Base-by-base conservation (phyloP, 139 green algal genomes). In the Chlorella sp. region DNA sequence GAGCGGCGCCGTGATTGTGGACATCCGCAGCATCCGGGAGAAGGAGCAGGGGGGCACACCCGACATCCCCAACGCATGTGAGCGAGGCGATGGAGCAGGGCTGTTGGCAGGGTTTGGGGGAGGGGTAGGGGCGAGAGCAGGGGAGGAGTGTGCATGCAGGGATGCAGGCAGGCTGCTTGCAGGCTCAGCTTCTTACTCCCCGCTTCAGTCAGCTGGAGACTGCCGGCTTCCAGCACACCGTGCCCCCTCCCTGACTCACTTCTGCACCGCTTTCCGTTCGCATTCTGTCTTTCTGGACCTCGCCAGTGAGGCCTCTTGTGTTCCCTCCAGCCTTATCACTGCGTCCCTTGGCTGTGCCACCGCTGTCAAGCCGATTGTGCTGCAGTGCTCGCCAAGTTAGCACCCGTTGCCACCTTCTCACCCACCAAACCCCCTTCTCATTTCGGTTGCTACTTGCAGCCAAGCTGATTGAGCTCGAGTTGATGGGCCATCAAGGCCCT, bases 1-100 rank as follows among this genome's bases (percentile, higher is more conserved):
- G 77, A 39, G 77, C 53, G 28, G 16, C 57, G 53, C 57, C 64
- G 90, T 97, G n/a, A 91, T 99, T 30, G 90, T 99, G 30, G 97
- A 99, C 93, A 95, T 99, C 78, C 95, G 97, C 87, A 91, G 82
- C 37, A 64, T 83, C 34, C 86, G 88, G 22, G 94, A 98, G 91
- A 98, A 98, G 92, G 96, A 98, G 93, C 81, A 77, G 24, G 91
- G 53, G n/a, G 97, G 97, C 48, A 68, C 98, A 24, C 96, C 96
- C 28, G 96, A 98, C 89, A 81, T 98, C 66, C 95, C 96, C 60
- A 92, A 89, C 77, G 85, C 87, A 81, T 86, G 90, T 77, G 40
- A 60, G 86, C 7, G 1, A 7, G 21, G 64, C 64, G 64, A 18
- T 18, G 18, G 60, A 9, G 64, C 22, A 57, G 48, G 48, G 48